These are phyloP conservation scores for Diaporthe amygdali DNA, from an alignment of 2,329 filamentous ascomycete species.

Conservation along the genomic window DNA sequence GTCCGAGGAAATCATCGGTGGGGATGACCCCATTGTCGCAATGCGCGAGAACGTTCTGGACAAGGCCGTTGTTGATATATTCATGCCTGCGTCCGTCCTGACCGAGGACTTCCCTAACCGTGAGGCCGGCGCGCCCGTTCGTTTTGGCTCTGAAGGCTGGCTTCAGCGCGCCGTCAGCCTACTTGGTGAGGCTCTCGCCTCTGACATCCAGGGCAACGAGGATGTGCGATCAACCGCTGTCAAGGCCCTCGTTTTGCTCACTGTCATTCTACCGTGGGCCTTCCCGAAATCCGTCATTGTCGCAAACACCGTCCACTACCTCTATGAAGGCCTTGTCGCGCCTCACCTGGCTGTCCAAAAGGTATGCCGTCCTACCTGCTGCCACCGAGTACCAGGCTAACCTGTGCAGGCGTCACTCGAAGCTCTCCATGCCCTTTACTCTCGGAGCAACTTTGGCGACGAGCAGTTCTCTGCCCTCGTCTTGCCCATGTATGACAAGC, in stretches of 20 bases:
- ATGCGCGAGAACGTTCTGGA: conserved; percentile 84
- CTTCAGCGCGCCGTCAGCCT: conserved; percentile 77
- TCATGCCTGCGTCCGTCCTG: conserved; percentile 79
- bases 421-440: conserved; percentile 82
- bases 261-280: conserved; percentile 85
- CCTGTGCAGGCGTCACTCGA: conserved; percentile 73
- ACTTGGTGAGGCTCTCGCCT: conserved; percentile 73
- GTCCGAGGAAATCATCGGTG: conserved; percentile 91
- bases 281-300: conserved; percentile 81
- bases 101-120: conserved; percentile 77
- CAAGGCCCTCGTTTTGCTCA: conserved; percentile 78
- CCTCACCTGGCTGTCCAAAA: conserved; percentile 76
- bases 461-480: conserved; percentile 81
- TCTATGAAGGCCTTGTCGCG: conserved; percentile 74
- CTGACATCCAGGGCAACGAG: conserved; percentile 67
- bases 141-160: conserved; percentile 87
- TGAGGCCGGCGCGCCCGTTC: conserved; percentile 70
- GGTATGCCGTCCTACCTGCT: conserved; percentile 49
- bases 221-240: conserved; percentile 74
- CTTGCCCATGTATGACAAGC: conserved; percentile 77
- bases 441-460: conserved; percentile 74
- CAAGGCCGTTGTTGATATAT: conserved; percentile 90
- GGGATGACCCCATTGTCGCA: conserved; percentile 85
- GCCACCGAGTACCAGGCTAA: conserved; percentile 27
- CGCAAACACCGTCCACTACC: conserved; percentile 70